These are phyloP conservation scores for Xylaria multiplex DNA, from an alignment of 2,329 filamentous ascomycete species.

Conservation along the genomic window DNA sequence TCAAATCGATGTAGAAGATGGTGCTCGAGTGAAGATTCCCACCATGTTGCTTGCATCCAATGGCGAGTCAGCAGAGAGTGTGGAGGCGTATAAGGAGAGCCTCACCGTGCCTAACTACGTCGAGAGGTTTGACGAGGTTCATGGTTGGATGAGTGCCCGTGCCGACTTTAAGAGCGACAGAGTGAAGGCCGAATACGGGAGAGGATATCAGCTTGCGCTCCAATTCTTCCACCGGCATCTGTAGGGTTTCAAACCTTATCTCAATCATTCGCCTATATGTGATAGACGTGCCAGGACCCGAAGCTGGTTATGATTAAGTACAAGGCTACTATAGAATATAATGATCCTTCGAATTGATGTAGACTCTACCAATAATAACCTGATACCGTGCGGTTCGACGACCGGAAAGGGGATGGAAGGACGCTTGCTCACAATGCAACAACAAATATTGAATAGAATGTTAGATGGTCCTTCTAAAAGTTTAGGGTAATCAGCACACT, in stretches of 20 bases:
- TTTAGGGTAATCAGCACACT: too few relatives aligned
- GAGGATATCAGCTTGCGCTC: conserved; percentile 67
- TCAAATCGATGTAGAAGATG: conserved; percentile 70
- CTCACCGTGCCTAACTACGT: conserved; percentile 66
- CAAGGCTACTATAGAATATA: too few relatives aligned
- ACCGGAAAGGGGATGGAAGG: too few relatives aligned
- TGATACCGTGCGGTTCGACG: too few relatives aligned
- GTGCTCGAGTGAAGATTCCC: conserved; percentile 45
- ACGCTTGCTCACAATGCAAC: too few relatives aligned
- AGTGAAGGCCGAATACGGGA: conserved; percentile 67
- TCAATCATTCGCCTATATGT: conserved; percentile 4
- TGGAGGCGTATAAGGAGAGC: conserved; percentile 62
- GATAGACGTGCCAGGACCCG: too few relatives aligned
- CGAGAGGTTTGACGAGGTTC: conserved; percentile 70
- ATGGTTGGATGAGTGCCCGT: conserved; percentile 78
- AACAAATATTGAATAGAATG: too few relatives aligned
- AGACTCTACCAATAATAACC: too few relatives aligned
- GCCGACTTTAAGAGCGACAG: conserved; percentile 63
- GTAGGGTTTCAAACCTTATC: conserved; percentile 1
- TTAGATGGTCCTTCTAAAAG: too few relatives aligned
- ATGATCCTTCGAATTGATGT: too few relatives aligned
- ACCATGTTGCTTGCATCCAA: conserved; percentile 66
- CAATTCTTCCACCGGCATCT: conserved; percentile 64
- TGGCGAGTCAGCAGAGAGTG: conserved; percentile 65
- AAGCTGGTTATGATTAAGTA: background rate